Percentiles rank a stretch among this genome's conserved stretches.
Evolutionary conservation across 73 alveolate species (phyloP).

Genomic region (Paramecium caudatum): DNA sequence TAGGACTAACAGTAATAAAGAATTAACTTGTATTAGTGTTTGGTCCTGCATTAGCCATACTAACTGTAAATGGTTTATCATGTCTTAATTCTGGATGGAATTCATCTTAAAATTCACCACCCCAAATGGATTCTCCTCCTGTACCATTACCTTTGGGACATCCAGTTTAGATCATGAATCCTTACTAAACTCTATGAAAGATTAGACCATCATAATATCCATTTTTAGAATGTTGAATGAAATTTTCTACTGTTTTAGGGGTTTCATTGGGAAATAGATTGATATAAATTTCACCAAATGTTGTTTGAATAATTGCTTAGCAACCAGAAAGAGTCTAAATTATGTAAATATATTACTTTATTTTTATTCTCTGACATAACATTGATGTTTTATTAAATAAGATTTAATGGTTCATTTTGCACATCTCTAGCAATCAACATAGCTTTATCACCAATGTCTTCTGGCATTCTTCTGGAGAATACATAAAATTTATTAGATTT

Average conservation of each 20-base stretch:
- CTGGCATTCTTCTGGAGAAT: slow-evolving; percentile 73
- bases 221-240: slow-evolving; percentile 90
- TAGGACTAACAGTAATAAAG: slow-evolving; percentile 92
- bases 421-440: slow-evolving; percentile 68
- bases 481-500: slow-evolving; percentile 77
- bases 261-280: slow-evolving; percentile 89
- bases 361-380: slow-evolving; percentile 27
- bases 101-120: slow-evolving; percentile 94
- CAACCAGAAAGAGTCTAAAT: slow-evolving; percentile 48
- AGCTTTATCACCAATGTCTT: slow-evolving; percentile 68
- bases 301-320: slow-evolving; percentile 83
- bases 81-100: slow-evolving; percentile 93
- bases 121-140: slow-evolving; percentile 94
- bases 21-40: slow-evolving; percentile 95
- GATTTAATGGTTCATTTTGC: slow-evolving; percentile 67
- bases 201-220: slow-evolving; percentile 88
- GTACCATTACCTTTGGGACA: slow-evolving; percentile 98
- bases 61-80: slow-evolving; percentile 90
- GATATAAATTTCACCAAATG: slow-evolving; percentile 87
- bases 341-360: neutral
- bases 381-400: slow-evolving; percentile 44
- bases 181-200: slow-evolving; percentile 92
- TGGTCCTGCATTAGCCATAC: slow-evolving; percentile 98
- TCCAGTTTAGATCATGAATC: slow-evolving; percentile 97
- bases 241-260: slow-evolving; percentile 95